Base-by-base conservation (phyloP, 2,329 filamentous ascomycete species). In the Talaromyces piceae region DNA sequence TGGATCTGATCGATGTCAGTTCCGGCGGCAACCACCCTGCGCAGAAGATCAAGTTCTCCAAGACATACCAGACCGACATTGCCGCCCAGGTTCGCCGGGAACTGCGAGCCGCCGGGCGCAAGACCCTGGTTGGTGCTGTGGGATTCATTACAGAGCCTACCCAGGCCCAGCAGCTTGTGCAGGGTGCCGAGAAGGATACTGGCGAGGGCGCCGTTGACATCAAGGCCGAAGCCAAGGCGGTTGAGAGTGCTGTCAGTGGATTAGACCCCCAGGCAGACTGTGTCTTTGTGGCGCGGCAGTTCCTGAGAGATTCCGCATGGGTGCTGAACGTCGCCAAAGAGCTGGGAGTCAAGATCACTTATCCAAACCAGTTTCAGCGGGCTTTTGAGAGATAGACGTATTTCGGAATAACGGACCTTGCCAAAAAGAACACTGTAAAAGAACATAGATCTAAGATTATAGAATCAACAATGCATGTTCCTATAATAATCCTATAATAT, bases 281-380 rank as follows among this genome's bases (percentile, higher is more conserved):
- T 0, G 66, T 79, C 22, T 56, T 79, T n/a, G 69, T 80, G 30
- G 77, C 72, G 0, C 67, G 76, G 41, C 77, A 80, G 55, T 79
- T 80, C 53, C 70, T 80, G 68, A 66, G 77, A 6, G 77, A 79
- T 62, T 75, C 77, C 0, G 76, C 78, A 56, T 79, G 77, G 77
- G 77, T 79, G 25, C 55, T 79, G 30, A 73, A 62, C 39, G 75
- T 78, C 1, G 77, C 75, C 7, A 73, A 71, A 64, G 67, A 72
- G 57, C 54, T 80, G 52, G 72, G 68, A 3, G 67, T 79, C 0
- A 70, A 77, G 53, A 64, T 79, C 48, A 67, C 70, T 1, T 72
- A 73, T 64, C 74, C 76, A 4, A 67, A 58, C 41, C 77, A 80
- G 58, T 78, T 77, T 57, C 54, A 59, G 5, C 58, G 68, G 25